A percentile compares a stretch with the other conserved stretches of the same genome.
Evolutionary conservation across 257 asterid genomes (phyloP).

Genomic region (Jasminum sambac): DNA sequence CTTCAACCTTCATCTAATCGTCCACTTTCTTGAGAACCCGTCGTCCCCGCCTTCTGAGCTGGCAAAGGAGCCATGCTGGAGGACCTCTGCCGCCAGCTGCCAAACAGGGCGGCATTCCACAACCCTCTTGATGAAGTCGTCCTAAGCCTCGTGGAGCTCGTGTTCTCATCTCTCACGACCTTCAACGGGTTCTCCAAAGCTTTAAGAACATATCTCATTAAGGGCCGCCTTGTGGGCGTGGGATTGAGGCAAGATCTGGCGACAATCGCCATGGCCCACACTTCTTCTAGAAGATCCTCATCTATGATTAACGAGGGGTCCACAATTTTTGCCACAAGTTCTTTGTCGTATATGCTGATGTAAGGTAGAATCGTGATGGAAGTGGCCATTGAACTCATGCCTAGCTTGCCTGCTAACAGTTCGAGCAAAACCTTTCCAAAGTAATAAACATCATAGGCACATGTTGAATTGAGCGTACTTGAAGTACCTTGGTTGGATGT

Average conservation of each 20-base stretch:
- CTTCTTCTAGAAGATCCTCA: constrained; percentile 55
- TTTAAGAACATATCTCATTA: constrained; percentile 53
- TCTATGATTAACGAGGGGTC: constrained; percentile 52
- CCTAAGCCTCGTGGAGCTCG: constrained; percentile 50
- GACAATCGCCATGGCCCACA: constrained; percentile 60
- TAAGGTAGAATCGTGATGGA: constrained; percentile 33
- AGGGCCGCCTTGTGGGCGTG: constrained; percentile 48
- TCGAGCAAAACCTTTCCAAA: constrained; percentile 66
- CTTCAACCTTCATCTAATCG: constrained; percentile 50
- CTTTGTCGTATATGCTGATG: constrained; percentile 50
- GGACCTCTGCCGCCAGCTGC: constrained; percentile 50
- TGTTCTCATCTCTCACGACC: constrained; percentile 54
- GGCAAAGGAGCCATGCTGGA: constrained; percentile 43
- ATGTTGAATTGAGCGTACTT: constrained; percentile 57
- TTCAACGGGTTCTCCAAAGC: constrained; percentile 62
- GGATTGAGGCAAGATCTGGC: constrained; percentile 69
- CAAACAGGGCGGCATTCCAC: constrained; percentile 49
- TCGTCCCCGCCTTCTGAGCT: constrained; percentile 42
- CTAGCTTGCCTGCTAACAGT: constrained; percentile 60
- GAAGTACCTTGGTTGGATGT: constrained; percentile 70
- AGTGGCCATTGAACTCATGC: constrained; percentile 48
- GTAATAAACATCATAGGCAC: constrained; percentile 60
- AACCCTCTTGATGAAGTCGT: constrained; percentile 49
- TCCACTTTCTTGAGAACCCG: constrained; percentile 76
- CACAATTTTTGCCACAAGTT: constrained; percentile 45